Evolutionary conservation across 2,329 filamentous ascomycete species (phyloP), one percentile per base, ranked within the genome.

Genomic region (Didymella pomorum): DNA sequence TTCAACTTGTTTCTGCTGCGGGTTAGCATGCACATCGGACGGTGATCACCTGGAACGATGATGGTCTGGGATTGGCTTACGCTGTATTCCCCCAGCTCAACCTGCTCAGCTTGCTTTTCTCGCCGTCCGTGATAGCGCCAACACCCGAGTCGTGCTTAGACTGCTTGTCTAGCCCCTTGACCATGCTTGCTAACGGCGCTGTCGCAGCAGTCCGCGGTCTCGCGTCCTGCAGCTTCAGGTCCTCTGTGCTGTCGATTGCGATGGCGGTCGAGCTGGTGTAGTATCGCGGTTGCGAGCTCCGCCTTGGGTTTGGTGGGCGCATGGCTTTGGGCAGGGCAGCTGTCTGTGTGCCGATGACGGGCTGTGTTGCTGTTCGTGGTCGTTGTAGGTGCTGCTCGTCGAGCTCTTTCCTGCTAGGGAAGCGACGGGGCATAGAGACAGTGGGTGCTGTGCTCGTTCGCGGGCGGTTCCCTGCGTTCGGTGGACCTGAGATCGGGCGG

Each of bases 211-310:
- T 50, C 41, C 53, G 45, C 0, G 50, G 25, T 12, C 46, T 25
- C 0, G 23, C 50, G 6, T 46, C 42, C 18, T 25, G 29, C 33
- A 58, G 28, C 31, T 33, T 29, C 16, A 54, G 21, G 14, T 58
- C 56, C 28, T 58, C 56, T 2, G 37, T 49, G 33, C 51, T 58
- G n/a, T 58, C 29, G 20, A 54, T 35, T 1, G 45, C 50, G 25
- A 45, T 12, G 9, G 50, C 50, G 1, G 21, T 43, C 1, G 50
- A 31, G 21, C 56, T 49, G 4, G 64, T 60, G 43, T 69, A 71
- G 35, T 69, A 71, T 14, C 65, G 50, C 1, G 62, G 50, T 14
- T 58, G 56, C 11, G 59, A 60, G n/a, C 33, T 56, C n/a, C 57
- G 33, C 16, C 58, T 50, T 23, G 21, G 47, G 6, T 50, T 57